These are phyloP conservation scores for Hanseniaspora thailandica DNA, from an alignment of 805 yeast species.

Conservation along the genomic window DNA sequence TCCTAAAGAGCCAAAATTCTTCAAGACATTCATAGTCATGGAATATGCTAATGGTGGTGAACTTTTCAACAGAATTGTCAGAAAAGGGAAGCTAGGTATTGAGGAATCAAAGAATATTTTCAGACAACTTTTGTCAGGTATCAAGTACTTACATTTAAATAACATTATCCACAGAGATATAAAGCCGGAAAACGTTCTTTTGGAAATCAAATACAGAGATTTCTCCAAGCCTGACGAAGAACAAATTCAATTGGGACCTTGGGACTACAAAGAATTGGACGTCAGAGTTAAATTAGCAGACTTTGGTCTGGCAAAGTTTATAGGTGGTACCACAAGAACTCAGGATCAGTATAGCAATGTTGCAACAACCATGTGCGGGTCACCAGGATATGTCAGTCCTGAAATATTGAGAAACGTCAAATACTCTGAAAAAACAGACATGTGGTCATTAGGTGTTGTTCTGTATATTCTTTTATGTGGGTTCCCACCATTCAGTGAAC, in stretches of 20 bases:
- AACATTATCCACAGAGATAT: constrained; percentile 70
- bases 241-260: constrained; percentile 30
- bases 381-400: constrained; percentile 82
- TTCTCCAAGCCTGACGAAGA: constrained; percentile 15
- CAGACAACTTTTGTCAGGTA: constrained; percentile 54
- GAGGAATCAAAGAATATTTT: constrained; percentile 52
- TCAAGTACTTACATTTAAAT: constrained; percentile 52
- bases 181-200: constrained; percentile 63
- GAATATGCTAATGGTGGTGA: constrained; percentile 71
- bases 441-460: constrained; percentile 75
- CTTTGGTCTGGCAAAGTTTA: constrained; percentile 53
- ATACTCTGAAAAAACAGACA: constrained; percentile 61
- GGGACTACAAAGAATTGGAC: constrained; percentile 45
- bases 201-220: constrained; percentile 38
- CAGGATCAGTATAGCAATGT: constrained; percentile 38
- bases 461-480: constrained; percentile 72
- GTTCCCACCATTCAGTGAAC: constrained; percentile 77
- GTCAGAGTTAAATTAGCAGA: constrained; percentile 68
- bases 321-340: constrained; percentile 32
- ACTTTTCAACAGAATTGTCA: constrained; percentile 57
- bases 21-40: constrained; percentile 46
- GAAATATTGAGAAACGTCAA: constrained; percentile 49
- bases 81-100: constrained; percentile 49
- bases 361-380: constrained; percentile 73
- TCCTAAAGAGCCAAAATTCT: constrained; percentile 28